A percentile compares a stretch with the other conserved stretches of the same genome.
Evolutionary conservation across 2,329 filamentous ascomycete genomes (phyloP).

Genomic region (Hypoxylon sp.): DNA sequence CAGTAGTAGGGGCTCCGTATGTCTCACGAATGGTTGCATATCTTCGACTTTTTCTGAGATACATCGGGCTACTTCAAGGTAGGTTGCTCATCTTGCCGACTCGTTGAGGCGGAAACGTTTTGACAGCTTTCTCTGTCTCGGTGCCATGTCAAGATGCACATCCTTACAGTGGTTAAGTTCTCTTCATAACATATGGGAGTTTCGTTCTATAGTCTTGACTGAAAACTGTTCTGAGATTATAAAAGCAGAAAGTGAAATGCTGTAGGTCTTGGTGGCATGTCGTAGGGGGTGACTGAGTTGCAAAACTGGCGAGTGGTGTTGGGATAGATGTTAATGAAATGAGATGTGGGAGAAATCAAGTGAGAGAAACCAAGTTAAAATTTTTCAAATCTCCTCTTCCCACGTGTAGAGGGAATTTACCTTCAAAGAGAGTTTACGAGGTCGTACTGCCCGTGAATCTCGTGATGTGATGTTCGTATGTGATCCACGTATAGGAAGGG

Average conservation of each 20-base stretch:
- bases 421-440: neutral
- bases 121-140: no score
- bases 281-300: neutral
- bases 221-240: neutral
- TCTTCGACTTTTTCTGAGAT: no score
- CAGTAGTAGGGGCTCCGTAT: neutral
- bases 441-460: neutral
- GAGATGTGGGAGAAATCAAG: neutral
- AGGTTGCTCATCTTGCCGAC: no score
- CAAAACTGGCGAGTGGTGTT: neutral
- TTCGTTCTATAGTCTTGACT: neutral
- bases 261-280: neutral
- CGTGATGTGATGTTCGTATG: neutral
- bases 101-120: no score
- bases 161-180: neutral
- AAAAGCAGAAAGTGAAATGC: neutral
- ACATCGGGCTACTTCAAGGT: no score
- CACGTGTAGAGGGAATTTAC: neutral
- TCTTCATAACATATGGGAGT: neutral
- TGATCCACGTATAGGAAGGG: neutral
- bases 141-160: neutral
- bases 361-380: neutral
- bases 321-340: neutral
- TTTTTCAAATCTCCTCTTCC: neutral
- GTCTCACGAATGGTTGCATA: neutral